Conservation (phyloP, 345 rosid species). For the Citrus reticulata region DNA sequence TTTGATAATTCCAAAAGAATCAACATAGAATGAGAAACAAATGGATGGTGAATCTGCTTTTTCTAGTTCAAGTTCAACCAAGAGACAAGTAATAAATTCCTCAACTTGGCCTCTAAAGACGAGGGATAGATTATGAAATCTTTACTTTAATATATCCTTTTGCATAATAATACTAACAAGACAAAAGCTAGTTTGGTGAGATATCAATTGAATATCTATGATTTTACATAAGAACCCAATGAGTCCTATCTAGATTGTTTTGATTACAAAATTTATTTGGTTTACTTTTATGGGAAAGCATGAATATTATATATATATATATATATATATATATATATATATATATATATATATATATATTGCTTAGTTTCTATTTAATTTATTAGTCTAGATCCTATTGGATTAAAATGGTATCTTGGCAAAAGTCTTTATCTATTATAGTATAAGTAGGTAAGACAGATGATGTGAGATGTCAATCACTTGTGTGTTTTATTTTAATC, state of each 20-base stretch:
- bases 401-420: slow-evolving; percentile 9
- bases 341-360: not conserved
- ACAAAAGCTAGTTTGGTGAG: slow-evolving; percentile 12
- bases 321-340: not conserved
- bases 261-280: not conserved
- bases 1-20: slow-evolving; percentile 21
- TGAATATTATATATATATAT: not conserved
- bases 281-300: slow-evolving; percentile 8
- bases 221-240: not conserved
- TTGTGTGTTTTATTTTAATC: not conserved
- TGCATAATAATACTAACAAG: not conserved
- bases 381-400: not conserved
- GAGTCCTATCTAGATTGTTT: not conserved
- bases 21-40: not conserved
- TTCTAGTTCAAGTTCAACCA: no score
- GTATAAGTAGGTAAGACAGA: not conserved
- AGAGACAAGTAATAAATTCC: not conserved
- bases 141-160: slow-evolving; percentile 3
- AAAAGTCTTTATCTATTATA: not conserved
- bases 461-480: slow-evolving; percentile 9
- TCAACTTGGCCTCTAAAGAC: slow-evolving; percentile 16
- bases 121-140: not conserved
- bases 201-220: not conserved
- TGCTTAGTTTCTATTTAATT: no score
- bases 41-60: not conserved